A percentile compares a stretch with the other conserved stretches of the same genome.
These are phyloP conservation scores for Fragilariopsis cylindrus DNA, from an alignment of 108 stramenopile genomes.

Conservation along the genomic window DNA sequence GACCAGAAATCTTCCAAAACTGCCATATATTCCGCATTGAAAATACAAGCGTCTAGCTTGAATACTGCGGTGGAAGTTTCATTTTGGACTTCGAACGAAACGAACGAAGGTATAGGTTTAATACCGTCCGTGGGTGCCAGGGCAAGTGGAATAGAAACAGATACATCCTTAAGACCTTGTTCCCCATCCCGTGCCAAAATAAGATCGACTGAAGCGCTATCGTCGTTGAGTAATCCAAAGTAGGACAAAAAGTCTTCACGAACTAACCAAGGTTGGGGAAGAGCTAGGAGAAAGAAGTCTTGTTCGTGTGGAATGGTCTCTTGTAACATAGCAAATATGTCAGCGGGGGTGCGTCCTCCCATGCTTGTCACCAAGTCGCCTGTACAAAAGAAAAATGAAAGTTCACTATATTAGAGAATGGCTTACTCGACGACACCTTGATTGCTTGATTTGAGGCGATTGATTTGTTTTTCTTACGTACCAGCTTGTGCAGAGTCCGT, in stretches of 20 bases:
- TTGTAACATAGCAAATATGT: background rate
- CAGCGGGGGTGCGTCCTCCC: background rate
- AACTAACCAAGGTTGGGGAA: background rate
- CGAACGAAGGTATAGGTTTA: background rate
- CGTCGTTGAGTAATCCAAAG: background rate
- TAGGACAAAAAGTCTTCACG: constrained; percentile 7
- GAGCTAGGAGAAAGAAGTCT: background rate
- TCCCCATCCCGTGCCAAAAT: background rate
- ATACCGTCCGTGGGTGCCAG: background rate
- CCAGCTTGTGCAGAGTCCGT: no score
- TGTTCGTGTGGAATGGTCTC: constrained; percentile 5
- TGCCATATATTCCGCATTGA: background rate
- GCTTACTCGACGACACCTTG: no score
- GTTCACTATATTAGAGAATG: no score
- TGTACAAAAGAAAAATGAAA: background rate
- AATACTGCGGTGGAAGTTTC: background rate
- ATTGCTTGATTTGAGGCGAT: no score
- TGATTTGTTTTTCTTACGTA: no score
- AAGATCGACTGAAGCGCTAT: background rate
- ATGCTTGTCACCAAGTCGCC: background rate
- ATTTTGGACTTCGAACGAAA: constrained; percentile 4
- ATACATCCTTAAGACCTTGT: no score
- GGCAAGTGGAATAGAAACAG: background rate
- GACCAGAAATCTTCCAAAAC: constrained; percentile 1
- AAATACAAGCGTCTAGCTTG: constrained; percentile 7